phyloP scores from a whole-genome alignment of 2,329 filamentous ascomycete species.

The Fusarium denticulatum region DNA sequence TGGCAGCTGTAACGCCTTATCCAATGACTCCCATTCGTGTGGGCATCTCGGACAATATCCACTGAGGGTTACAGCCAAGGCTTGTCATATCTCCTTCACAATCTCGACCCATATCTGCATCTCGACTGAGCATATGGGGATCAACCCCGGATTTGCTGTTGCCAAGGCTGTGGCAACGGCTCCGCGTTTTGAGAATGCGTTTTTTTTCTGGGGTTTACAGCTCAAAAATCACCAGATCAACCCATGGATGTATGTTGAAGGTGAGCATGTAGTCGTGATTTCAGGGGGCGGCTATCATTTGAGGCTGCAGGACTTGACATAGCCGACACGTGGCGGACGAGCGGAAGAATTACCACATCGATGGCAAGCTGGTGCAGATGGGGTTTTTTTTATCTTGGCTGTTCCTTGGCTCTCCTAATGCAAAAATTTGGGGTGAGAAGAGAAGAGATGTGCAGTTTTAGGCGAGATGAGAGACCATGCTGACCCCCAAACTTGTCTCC shows the following conservation, averaged over 20 bases:
- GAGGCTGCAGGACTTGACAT: neutral
- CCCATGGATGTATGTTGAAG: neutral
- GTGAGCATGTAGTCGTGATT: neutral
- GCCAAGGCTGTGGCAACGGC: constrained; percentile 5
- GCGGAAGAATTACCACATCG: constrained; percentile 6
- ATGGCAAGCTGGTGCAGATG: neutral
- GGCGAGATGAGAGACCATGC: neutral
- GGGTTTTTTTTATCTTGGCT: neutral
- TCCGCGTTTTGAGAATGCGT: neutral
- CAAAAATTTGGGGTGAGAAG: neutral
- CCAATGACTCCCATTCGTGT: neutral
- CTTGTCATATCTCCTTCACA: neutral
- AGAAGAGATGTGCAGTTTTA: neutral
- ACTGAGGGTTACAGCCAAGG: neutral
- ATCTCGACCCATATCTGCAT: neutral
- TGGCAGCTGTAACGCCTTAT: constrained; percentile 5
- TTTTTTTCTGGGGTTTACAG: neutral
- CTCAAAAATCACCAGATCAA: neutral
- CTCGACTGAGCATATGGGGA: neutral
- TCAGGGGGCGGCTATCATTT: constrained; percentile 9
- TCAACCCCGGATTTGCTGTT: neutral
- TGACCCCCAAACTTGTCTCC: neutral
- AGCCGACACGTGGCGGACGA: constrained; percentile 20
- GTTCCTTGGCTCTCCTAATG: neutral
- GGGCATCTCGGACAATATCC: neutral